Evolutionary conservation across 169 alveolate genomes (phyloP).

Genomic region (Plasmodium knowlesi): DNA sequence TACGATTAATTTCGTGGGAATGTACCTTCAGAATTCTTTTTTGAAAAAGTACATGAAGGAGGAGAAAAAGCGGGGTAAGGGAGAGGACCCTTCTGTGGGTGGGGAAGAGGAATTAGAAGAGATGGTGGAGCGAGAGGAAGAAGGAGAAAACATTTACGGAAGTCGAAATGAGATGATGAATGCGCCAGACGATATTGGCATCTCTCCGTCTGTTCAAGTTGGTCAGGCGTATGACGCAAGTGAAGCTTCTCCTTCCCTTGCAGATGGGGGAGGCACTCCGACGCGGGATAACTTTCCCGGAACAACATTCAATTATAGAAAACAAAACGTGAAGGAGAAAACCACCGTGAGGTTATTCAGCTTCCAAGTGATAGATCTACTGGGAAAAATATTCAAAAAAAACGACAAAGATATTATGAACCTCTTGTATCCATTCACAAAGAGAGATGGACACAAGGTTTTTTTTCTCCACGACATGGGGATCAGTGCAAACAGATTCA

Average conservation of each 20-base stretch:
- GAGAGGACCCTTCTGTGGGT: conserved; percentile 56
- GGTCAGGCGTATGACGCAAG: not conserved
- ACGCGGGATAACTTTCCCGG: conserved; percentile 44
- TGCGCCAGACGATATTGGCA: no score
- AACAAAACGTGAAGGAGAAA: conserved; percentile 81
- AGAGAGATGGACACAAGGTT: conserved; percentile 77
- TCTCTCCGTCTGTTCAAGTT: no score
- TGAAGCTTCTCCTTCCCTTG: not conserved
- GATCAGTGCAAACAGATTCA: conserved; percentile 86
- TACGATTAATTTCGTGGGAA: conserved; percentile 29
- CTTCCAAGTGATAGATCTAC: conserved; percentile 86
- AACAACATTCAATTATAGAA: conserved; percentile 72
- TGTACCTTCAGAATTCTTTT: conserved; percentile 19
- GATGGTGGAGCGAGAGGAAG: conserved; percentile 5
- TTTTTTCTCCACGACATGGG: conserved; percentile 87
- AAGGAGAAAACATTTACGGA: not conserved
- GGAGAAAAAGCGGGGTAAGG: conserved; percentile 55
- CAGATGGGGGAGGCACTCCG: not conserved
- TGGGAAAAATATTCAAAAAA: conserved; percentile 82
- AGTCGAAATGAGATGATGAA: not conserved
- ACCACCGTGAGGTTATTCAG: conserved; percentile 85
- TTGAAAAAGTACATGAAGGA: conserved; percentile 53
- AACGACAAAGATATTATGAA: conserved; percentile 80
- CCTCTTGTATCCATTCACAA: conserved; percentile 84
- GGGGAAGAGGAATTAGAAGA: conserved; percentile 44